phyloP scores from a whole-genome alignment of 345 rosid genomes.

The Euclidium syriacum region DNA sequence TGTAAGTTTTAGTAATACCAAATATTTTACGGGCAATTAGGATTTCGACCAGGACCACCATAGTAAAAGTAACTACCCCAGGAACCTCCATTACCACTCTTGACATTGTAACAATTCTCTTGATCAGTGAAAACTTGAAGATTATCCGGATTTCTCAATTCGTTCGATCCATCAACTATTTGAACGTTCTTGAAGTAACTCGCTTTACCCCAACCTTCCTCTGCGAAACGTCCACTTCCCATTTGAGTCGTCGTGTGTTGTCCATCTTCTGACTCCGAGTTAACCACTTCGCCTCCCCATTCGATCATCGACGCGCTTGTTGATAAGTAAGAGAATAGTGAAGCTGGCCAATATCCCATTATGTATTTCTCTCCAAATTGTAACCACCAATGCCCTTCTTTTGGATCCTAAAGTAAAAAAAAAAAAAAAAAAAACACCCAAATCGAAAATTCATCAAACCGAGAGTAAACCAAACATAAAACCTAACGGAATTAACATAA shows the following conservation, averaged over 20 bases:
- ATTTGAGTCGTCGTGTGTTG: conserved; percentile 62
- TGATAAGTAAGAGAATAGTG: conserved; percentile 56
- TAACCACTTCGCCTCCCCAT: conserved; percentile 80
- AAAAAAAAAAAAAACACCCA: too few species aligned
- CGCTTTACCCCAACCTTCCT: conserved; percentile 58
- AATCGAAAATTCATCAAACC: neutral
- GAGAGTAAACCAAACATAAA: neutral
- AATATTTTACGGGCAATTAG: conserved; percentile 52
- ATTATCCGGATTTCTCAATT: conserved; percentile 50
- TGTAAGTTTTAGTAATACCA: conserved; percentile 3
- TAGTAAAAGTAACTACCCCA: conserved; percentile 70
- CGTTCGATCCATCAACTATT: conserved; percentile 55
- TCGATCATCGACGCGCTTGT: conserved; percentile 71
- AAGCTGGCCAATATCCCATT: conserved; percentile 69
- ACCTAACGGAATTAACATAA: neutral
- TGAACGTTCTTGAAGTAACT: conserved; percentile 66
- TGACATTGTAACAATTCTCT: conserved; percentile 61
- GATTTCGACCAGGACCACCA: conserved; percentile 68
- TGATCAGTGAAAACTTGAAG: conserved; percentile 56
- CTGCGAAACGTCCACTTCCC: conserved; percentile 69
- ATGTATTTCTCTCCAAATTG: conserved; percentile 57
- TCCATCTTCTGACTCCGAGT: conserved; percentile 51
- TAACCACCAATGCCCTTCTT: conserved; percentile 83
- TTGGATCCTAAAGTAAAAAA: conserved; percentile 43
- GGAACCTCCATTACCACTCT: conserved; percentile 45